Percentiles rank a stretch among this genome's conserved stretches.
Conservation (phyloP, 257 asterid species). For the Cinchona pubescens region DNA sequence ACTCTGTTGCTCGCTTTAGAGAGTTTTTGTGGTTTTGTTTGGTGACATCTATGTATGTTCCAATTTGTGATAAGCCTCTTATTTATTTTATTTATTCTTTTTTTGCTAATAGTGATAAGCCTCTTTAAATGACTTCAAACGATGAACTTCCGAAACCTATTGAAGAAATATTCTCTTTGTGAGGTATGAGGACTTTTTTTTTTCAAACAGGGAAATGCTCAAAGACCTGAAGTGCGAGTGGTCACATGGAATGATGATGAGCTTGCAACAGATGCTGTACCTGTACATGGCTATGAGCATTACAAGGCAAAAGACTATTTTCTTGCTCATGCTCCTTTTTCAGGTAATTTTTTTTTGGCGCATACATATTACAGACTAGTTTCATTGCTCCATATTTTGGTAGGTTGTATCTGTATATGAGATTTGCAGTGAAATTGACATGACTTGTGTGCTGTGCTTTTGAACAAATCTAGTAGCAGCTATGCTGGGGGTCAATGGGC, state of each 20-base stretch:
- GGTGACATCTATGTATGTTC: background rate
- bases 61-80: no score
- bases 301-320: conserved; percentile 96
- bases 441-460: conserved; percentile 29
- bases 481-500: conserved; percentile 99
- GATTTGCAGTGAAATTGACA: conserved; percentile 18
- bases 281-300: conserved; percentile 94
- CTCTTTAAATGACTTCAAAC: background rate
- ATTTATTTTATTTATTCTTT: no score
- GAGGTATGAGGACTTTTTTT: conserved; percentile 22
- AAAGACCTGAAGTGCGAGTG: conserved; percentile 97
- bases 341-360: conserved; percentile 56
- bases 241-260: conserved; percentile 91
- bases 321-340: conserved; percentile 95
- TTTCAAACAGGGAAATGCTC: conserved; percentile 84
- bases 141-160: background rate
- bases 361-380: conserved; percentile 1
- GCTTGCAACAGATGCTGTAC: conserved; percentile 95
- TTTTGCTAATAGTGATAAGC: no score
- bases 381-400: background rate
- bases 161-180: background rate
- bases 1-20: background rate
- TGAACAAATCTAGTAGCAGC: conserved; percentile 83
- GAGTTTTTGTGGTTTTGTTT: background rate
- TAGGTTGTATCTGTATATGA: conserved; percentile 1